Evolutionary conservation across 1,284 basidiomycete genomes (phyloP).

Genomic region (Schizophyllum commune): DNA sequence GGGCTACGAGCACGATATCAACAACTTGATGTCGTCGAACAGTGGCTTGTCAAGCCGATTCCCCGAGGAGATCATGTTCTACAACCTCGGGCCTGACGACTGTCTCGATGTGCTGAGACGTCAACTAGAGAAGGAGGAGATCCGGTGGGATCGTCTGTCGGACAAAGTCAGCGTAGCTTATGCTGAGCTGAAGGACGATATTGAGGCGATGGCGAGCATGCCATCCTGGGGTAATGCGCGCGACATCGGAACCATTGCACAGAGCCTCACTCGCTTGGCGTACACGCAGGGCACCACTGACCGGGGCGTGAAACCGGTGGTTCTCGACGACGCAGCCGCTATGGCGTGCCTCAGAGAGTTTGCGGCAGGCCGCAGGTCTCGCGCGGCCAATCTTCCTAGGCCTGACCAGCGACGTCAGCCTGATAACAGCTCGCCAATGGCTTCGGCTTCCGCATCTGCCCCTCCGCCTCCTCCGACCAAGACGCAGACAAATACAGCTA

Average conservation of each 20-base stretch:
- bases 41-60: constrained; percentile 60
- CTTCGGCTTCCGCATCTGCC: not conserved
- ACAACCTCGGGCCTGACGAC: constrained; percentile 38
- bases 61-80: constrained; percentile 49
- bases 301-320: constrained; percentile 13
- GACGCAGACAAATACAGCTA: constrained; percentile 24
- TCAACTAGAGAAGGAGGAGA: constrained; percentile 34
- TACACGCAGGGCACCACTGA: constrained; percentile 13
- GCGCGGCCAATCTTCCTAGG: constrained; percentile 13
- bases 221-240: constrained; percentile 59
- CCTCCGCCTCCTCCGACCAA: constrained; percentile 1
- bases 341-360: constrained; percentile 19
- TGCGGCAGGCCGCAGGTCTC: constrained; percentile 16
- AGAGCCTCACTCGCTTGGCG: constrained; percentile 32
- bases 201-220: constrained; percentile 35
- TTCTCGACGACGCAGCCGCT: constrained; percentile 15
- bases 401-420: not conserved
- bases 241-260: constrained; percentile 47
- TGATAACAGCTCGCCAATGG: not conserved
- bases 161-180: not conserved
- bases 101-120: constrained; percentile 44
- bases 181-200: constrained; percentile 27
- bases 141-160: constrained; percentile 21
- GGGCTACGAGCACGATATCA: constrained; percentile 62
- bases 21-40: constrained; percentile 47